These are phyloP conservation scores for Sextonia rubra DNA, from an alignment of 164 flowering plant genomes.

Conservation along the genomic window DNA sequence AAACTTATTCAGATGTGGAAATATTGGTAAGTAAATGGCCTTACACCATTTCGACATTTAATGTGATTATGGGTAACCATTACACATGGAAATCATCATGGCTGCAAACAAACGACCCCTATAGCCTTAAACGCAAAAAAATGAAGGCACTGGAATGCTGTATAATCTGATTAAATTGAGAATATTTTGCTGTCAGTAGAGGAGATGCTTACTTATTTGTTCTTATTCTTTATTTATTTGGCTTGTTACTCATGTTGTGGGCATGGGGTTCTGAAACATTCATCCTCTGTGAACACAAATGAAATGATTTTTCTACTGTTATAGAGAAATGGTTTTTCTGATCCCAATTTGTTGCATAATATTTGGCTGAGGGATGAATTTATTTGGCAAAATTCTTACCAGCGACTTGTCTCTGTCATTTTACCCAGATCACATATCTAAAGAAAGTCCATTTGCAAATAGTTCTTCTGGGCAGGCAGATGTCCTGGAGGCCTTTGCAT, in stretches of 20 bases:
- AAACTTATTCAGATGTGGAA: too few species aligned
- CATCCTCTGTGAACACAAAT: neutral
- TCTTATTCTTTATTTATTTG: neutral
- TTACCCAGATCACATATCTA: conserved; percentile 11
- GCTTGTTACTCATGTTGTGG: neutral
- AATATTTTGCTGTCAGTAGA: too few species aligned
- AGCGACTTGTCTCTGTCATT: neutral
- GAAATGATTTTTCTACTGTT: neutral
- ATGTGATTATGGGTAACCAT: too few species aligned
- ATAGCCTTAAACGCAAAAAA: too few species aligned
- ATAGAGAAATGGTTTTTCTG: neutral
- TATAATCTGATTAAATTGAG: neutral
- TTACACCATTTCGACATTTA: too few species aligned
- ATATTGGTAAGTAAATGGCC: too few species aligned
- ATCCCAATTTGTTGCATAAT: neutral
- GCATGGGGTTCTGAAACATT: neutral
- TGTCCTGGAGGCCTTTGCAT: conserved; percentile 1
- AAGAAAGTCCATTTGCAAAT: conserved; percentile 4
- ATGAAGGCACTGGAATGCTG: neutral
- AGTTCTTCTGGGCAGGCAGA: neutral
- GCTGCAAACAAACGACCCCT: too few species aligned
- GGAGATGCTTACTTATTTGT: neutral
- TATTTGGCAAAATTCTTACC: neutral
- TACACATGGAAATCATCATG: too few species aligned
- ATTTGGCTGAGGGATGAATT: neutral